Evolutionary conservation across 106 monocot genomes (phyloP).

Genomic region (Posidonia australis): DNA sequence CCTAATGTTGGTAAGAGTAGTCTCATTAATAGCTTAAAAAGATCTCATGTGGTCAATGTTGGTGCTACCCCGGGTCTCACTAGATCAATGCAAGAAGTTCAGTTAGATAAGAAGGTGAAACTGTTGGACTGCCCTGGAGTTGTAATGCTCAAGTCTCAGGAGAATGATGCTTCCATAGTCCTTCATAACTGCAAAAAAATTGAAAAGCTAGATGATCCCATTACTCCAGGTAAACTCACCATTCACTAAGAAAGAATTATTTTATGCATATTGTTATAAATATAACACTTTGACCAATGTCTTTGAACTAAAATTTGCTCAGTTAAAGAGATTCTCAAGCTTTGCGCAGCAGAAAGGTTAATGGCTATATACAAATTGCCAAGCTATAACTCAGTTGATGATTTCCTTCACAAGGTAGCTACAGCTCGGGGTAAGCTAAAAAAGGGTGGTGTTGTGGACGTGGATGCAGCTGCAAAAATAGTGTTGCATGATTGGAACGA

Average conservation of each 20-base stretch:
- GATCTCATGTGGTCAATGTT: constrained; percentile 93
- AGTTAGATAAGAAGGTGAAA: constrained; percentile 89
- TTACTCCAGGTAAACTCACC: constrained; percentile 46
- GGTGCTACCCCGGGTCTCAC: constrained; percentile 94
- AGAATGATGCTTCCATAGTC: constrained; percentile 49
- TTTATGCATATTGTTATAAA: background rate
- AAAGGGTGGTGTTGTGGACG: constrained; percentile 80
- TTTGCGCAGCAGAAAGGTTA: constrained; percentile 79
- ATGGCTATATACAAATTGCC: constrained; percentile 79
- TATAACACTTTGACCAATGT: background rate
- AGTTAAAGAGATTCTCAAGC: constrained; percentile 87
- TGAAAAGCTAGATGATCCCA: constrained; percentile 82
- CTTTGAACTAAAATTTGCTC: constrained; percentile 1
- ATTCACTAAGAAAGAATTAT: too few relatives aligned
- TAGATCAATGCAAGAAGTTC: constrained; percentile 96
- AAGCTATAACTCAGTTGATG: constrained; percentile 57
- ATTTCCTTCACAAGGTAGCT: constrained; percentile 88
- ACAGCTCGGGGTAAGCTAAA: constrained; percentile 79
- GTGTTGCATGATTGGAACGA: constrained; percentile 99
- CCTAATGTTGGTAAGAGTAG: constrained; percentile 99
- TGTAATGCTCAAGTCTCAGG: constrained; percentile 74
- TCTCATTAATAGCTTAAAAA: constrained; percentile 96
- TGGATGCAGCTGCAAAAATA: constrained; percentile 87
- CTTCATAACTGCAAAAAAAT: constrained; percentile 95
- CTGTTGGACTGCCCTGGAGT: constrained; percentile 94